Percentiles rank a stretch among this genome's conserved stretches.
phyloP scores from a whole-genome alignment of 2,329 filamentous ascomycete genomes.

The Phialophora expanda region DNA sequence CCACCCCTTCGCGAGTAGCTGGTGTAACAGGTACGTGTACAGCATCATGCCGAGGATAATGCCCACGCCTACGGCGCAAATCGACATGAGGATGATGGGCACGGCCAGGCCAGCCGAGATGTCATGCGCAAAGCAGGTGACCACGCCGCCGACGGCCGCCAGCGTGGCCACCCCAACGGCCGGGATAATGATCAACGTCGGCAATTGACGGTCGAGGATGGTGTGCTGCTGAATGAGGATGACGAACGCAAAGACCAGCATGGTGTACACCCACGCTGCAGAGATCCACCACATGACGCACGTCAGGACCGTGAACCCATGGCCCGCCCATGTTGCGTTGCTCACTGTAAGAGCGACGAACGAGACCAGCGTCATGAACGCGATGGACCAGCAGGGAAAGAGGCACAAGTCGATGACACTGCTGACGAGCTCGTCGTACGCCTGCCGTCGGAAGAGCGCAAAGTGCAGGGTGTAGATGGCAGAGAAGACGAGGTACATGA shows the following conservation, averaged over 20 bases:
- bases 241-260: conserved; percentile 44
- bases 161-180: conserved; percentile 35
- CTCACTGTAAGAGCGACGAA: conserved; percentile 58
- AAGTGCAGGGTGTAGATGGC: conserved; percentile 45
- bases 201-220: conserved; percentile 46
- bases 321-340: conserved; percentile 52
- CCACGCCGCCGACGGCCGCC: conserved; percentile 31
- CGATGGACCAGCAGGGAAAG: conserved; percentile 48
- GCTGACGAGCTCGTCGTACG: conserved; percentile 41
- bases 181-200: conserved; percentile 43
- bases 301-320: conserved; percentile 41
- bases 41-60: conserved; percentile 43
- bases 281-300: conserved; percentile 53
- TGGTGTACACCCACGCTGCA: conserved; percentile 34
- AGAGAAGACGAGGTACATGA: conserved; percentile 42
- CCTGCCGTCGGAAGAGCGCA: conserved; percentile 43
- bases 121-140: conserved; percentile 22
- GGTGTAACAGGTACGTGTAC: conserved; percentile 41
- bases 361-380: conserved; percentile 41
- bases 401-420: conserved; percentile 48
- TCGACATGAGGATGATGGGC: conserved; percentile 49
- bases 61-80: conserved; percentile 49
- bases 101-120: conserved; percentile 44
- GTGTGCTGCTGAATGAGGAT: conserved; percentile 46
- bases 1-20: conserved; percentile 34